Conservation (phyloP, 306 rosid species). For the Cucurbita moschata region DNA sequence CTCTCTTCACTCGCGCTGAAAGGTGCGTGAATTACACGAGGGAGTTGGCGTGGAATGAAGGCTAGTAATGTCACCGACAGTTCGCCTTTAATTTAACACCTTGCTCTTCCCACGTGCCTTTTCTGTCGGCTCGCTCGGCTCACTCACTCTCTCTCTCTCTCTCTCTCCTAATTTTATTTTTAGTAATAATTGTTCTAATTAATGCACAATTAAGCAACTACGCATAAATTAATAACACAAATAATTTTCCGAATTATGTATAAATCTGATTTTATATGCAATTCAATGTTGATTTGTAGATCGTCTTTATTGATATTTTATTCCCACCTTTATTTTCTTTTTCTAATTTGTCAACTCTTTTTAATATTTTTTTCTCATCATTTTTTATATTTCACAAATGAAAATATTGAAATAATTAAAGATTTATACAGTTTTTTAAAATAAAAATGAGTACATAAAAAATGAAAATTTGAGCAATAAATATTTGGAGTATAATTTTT, state of each 20-base stretch:
- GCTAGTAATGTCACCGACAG: conserved; percentile 35
- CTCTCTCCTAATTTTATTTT: background rate
- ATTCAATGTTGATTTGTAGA: background rate
- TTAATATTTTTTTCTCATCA: background rate
- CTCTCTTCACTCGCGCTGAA: background rate
- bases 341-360: background rate
- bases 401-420: background rate
- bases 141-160: background rate
- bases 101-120: conserved; percentile 2
- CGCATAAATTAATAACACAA: background rate
- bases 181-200: background rate
- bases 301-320: background rate
- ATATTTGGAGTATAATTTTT: too few species aligned
- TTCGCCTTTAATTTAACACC: background rate
- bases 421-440: too few species aligned
- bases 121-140: background rate
- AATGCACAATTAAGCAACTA: background rate
- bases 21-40: background rate
- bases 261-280: background rate
- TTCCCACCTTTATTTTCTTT: background rate
- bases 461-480: too few species aligned
- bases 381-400: background rate
- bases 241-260: background rate
- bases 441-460: too few species aligned
- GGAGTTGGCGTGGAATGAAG: conserved; percentile 25